phyloP scores from a whole-genome alignment of 768 basidiomycete genomes.

The Hygrocybe coccinea region DNA sequence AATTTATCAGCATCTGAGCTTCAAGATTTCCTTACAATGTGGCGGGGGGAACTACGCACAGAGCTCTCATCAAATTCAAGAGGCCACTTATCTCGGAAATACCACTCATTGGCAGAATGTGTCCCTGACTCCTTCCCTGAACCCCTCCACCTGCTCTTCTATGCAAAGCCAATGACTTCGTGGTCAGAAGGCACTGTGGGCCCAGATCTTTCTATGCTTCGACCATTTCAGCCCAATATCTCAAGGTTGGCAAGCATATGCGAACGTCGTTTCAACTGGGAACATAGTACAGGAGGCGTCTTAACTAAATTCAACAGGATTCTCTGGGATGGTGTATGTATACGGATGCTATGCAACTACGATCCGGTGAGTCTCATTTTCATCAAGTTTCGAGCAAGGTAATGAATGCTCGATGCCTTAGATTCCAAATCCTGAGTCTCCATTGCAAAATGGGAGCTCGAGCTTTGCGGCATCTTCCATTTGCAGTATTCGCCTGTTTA shows the following conservation, averaged over 20 bases:
- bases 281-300: slow-evolving; percentile 46
- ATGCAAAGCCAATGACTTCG: slow-evolving; percentile 52
- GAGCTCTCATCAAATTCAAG: slow-evolving; percentile 3
- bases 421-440: not conserved
- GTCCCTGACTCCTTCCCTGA: slow-evolving; percentile 49
- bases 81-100: slow-evolving; percentile 42
- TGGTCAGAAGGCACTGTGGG: slow-evolving; percentile 28
- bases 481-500: not conserved
- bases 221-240: slow-evolving; percentile 19
- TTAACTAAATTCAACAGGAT: slow-evolving; percentile 54
- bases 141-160: slow-evolving; percentile 48
- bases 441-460: not conserved
- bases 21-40: slow-evolving; percentile 4
- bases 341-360: slow-evolving; percentile 35
- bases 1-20: slow-evolving; percentile 3
- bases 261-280: slow-evolving; percentile 65
- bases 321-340: slow-evolving; percentile 50
- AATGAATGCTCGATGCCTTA: not conserved
- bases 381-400: not conserved
- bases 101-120: slow-evolving; percentile 40
- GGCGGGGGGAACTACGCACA: slow-evolving; percentile 7
- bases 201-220: slow-evolving; percentile 29
- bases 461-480: not conserved
- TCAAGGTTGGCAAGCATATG: slow-evolving; percentile 53
- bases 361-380: slow-evolving; percentile 1